Conservation (phyloP, 441 rosid genomes). For the Sinapis alba region DNA sequence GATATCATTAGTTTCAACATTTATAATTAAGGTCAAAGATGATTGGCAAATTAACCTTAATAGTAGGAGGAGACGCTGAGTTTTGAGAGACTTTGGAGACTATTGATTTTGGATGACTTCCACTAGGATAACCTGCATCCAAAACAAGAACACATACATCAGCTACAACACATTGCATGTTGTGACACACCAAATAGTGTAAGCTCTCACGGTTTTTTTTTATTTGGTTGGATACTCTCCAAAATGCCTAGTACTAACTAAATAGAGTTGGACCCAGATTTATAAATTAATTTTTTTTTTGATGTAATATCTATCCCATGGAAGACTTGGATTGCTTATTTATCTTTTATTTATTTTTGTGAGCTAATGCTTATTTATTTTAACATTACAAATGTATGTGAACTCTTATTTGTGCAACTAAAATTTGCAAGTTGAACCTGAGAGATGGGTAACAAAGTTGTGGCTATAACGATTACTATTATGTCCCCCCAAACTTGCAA, state of each 20-base stretch:
- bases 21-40: background rate
- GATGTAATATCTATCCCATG: too few relatives aligned
- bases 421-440: conserved; percentile 23
- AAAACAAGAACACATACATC: conserved; percentile 6
- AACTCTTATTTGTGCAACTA: background rate
- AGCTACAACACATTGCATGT: background rate
- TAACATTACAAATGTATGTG: background rate
- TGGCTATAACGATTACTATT: conserved; percentile 33
- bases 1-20: background rate
- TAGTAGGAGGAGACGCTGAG: conserved; percentile 45
- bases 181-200: background rate
- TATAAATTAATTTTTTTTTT: too few relatives aligned
- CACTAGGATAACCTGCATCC: conserved; percentile 50
- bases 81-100: conserved; percentile 49
- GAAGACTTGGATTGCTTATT: too few relatives aligned
- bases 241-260: too few relatives aligned
- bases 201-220: background rate
- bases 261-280: background rate
- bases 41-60: conserved; percentile 42
- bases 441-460: conserved; percentile 20
- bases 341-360: too few relatives aligned
- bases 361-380: too few relatives aligned
- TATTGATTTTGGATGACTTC: conserved; percentile 43
- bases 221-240: background rate
- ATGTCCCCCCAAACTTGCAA: conserved; percentile 47